These are phyloP conservation scores for Trifolium subterraneum DNA, from an alignment of 306 rosid species.

Conservation along the genomic window DNA sequence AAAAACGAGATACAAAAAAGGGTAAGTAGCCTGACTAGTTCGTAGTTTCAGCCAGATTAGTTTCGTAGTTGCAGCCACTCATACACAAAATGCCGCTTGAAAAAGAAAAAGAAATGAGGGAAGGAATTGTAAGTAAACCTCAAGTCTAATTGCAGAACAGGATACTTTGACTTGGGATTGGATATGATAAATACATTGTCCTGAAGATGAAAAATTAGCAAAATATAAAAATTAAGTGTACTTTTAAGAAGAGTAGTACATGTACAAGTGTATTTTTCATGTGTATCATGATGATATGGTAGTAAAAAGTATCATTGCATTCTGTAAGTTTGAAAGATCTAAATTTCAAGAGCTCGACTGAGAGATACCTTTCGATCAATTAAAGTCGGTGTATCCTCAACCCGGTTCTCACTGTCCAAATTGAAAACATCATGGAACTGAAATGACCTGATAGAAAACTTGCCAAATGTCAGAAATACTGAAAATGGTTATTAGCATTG, in stretches of 20 bases:
- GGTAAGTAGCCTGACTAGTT: constrained; percentile 42
- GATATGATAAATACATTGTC: constrained; percentile 94
- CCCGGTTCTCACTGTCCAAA: constrained; percentile 87
- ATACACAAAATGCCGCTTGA: constrained; percentile 22
- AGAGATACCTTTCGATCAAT: constrained; percentile 82
- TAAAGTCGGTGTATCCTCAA: constrained; percentile 89
- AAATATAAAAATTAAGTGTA: constrained; percentile 29
- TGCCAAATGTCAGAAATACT: constrained; percentile 41
- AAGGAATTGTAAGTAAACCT: constrained; percentile 57
- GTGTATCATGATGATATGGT: constrained; percentile 26
- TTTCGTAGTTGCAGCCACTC: constrained; percentile 42
- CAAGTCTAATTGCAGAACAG: constrained; percentile 86
- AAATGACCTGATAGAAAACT: constrained; percentile 70
- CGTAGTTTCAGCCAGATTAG: constrained; percentile 37
- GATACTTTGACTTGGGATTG: constrained; percentile 90
- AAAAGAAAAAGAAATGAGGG: constrained; percentile 25
- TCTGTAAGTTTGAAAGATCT: constrained; percentile 29
- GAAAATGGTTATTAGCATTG: constrained; percentile 23
- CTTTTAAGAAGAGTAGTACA: constrained; percentile 12
- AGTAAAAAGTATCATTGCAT: constrained; percentile 16
- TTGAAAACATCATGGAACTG: constrained; percentile 91
- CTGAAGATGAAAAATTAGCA: constrained; percentile 52
- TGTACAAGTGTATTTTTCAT: constrained; percentile 9
- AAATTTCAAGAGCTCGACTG: constrained; percentile 36
- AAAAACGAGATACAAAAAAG: constrained; percentile 45